Evolutionary conservation across 306 rosid genomes (phyloP).

Genomic region (Vigna nakashimae): DNA sequence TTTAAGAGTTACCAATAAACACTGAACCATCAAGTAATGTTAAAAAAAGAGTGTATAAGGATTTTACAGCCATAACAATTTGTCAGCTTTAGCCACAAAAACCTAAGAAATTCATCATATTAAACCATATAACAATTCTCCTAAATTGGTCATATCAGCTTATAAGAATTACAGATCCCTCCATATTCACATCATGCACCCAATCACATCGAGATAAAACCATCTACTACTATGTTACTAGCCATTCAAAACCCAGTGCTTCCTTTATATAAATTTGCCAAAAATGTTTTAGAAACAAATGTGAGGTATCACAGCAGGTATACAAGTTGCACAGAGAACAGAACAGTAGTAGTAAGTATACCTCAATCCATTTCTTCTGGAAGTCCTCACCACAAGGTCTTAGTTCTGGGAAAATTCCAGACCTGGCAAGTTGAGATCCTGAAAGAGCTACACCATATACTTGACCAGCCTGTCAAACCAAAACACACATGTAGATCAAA

Average conservation of each 20-base stretch:
- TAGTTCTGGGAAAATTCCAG: constrained; percentile 83
- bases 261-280: neutral
- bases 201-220: constrained; percentile 17
- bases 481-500: constrained; percentile 43
- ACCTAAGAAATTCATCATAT: constrained; percentile 21
- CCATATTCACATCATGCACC: neutral
- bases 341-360: constrained; percentile 35
- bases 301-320: too few species aligned
- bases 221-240: neutral
- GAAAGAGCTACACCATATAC: constrained; percentile 91
- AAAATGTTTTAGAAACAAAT: neutral
- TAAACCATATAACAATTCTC: constrained; percentile 19
- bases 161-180: constrained; percentile 28
- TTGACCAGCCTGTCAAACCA: constrained; percentile 90
- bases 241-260: neutral
- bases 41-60: neutral
- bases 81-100: constrained; percentile 2
- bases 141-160: constrained; percentile 7
- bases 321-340: constrained; percentile 8
- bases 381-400: constrained; percentile 78
- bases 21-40: constrained; percentile 18
- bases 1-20: neutral
- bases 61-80: constrained; percentile 35
- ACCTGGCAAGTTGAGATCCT: constrained; percentile 76
- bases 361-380: constrained; percentile 97